Base-by-base conservation (phyloP, 148 eudicot species). In the Tetragonia tetragonoides region DNA sequence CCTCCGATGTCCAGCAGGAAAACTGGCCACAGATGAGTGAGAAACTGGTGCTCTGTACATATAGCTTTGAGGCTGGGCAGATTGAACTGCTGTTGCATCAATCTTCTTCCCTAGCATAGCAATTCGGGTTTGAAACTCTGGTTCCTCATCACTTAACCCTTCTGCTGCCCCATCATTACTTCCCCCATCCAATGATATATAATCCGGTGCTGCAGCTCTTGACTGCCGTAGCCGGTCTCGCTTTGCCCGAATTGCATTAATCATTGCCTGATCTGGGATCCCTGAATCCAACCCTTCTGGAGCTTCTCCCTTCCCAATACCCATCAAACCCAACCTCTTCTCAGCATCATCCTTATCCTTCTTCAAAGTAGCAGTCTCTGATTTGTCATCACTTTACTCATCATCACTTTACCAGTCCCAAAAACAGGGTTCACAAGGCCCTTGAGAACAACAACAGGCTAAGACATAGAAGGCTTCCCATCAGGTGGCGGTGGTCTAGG, bases 121-220 rank as follows among this genome's bases (percentile, higher is more conserved):
- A 72, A 95, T 93, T 75, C 99, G 83, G 38, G 93, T 83, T 21
- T 81, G 92, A 82, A 87, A 91, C 85, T 95, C 99, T 0, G 99
- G 97, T 78, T 95, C 99, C 81, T 95, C 99, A 65, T 95, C 99
- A 70, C 97, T 95, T 83, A 95, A 78, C 34, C 99, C 99, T 78
- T 95, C 99, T 2, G 91, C 90, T 39, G 75, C 99, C 47, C 99
- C 99, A 60, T 93, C 97, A 89, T 95, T 90, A 78, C 97, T 90
- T 21, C 99, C 99, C 20, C 75, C 77, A 79, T 95, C 99, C 74
- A 95, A 73, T 51, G 99, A 80, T 71, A 95, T 95, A 73, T 65
- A 95, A 81, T 95, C 99, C 0, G 90, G 91, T 4, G 92, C 97
- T 0, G 97, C 97, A 38, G 91, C 86, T 54, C 88, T 69, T 3